Evolutionary conservation across 106 monocot species (phyloP).

Genomic region (Dendrobium nobile): DNA sequence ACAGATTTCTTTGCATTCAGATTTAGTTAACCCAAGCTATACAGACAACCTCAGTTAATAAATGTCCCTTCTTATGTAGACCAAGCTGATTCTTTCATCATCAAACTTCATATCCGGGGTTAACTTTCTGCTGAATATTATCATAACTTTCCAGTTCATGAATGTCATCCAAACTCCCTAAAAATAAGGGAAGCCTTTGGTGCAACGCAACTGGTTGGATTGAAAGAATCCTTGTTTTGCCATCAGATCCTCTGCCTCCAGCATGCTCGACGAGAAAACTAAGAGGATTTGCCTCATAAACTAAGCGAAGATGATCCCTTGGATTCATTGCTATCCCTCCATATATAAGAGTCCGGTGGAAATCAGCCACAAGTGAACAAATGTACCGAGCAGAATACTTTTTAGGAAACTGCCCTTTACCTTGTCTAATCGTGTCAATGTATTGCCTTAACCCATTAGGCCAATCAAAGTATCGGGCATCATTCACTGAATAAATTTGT

Average conservation of each 20-base stretch:
- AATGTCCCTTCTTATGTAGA: neutral
- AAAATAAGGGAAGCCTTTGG: constrained; percentile 89
- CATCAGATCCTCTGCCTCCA: constrained; percentile 93
- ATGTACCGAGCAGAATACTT: constrained; percentile 96
- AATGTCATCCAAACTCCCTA: constrained; percentile 84
- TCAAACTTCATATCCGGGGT: constrained; percentile 98
- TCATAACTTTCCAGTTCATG: constrained; percentile 89
- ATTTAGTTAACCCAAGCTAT: no score
- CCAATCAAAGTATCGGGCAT: constrained; percentile 97
- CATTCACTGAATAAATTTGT: constrained; percentile 98
- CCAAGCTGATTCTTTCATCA: neutral
- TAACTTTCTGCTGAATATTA: constrained; percentile 86
- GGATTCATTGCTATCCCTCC: constrained; percentile 95
- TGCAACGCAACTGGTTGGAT: constrained; percentile 87
- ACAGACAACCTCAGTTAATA: neutral
- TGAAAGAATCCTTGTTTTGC: constrained; percentile 69
- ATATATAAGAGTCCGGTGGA: constrained; percentile 84
- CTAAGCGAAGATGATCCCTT: constrained; percentile 87
- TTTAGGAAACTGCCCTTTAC: constrained; percentile 79
- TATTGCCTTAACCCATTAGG: constrained; percentile 83
- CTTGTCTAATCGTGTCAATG: constrained; percentile 84
- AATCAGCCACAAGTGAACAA: constrained; percentile 91
- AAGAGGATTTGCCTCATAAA: constrained; percentile 94
- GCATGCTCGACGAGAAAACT: constrained; percentile 92
- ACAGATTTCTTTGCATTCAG: neutral